Base-by-base conservation (phyloP, 1,139 yeast genomes). In the Blastobotrys buckinghamii region DNA sequence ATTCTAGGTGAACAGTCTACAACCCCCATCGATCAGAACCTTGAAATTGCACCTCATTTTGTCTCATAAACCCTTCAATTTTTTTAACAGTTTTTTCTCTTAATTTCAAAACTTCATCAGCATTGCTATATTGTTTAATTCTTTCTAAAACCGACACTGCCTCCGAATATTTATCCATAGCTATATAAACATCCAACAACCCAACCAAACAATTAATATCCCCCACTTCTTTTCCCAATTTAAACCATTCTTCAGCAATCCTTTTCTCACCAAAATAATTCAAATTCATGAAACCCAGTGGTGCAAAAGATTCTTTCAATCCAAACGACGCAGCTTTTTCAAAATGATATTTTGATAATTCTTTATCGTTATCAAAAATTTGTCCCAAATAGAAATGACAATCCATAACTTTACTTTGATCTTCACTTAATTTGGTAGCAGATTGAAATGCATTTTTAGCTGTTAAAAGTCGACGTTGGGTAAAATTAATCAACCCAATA, bases 211-310 rank as follows among this genome's bases (percentile, higher is more conserved):
- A 86, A 37, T 79, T 74, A 5, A 71, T 50, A 45, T 74, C 77
- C 40, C 79, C 71, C 2, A 85, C 70, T 53, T 85, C 92, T 35
- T 78, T 73, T 0, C 96, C 97, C 42, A 89, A 67, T 57, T 77
- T 78, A 67, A 89, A 88, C 97, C 97, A 90, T 60, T 87, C 88
- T 37, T 74, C 68, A 0, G 95, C 87, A 50, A 82, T 77, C 55
- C 81, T 81, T 1, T 58, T 52, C 19, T 62, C 57, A 41, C 61
- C 60, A 49, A 62, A 67, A 53, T 65, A 62, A 51, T 67, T 67
- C 69, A 88, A 67, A 56, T 88, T 92, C 54, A 88, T 65, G 62
- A 83, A 84, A 1, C 97, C 97, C 44, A 89, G 68, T 24, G 82
- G 78, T 16, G 82, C 77, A 60, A 88, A 85, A 7, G 90, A 76